Base-by-base conservation (phyloP, 1,284 basidiomycete genomes). In the Cryptococcus jaspeensis region DNA sequence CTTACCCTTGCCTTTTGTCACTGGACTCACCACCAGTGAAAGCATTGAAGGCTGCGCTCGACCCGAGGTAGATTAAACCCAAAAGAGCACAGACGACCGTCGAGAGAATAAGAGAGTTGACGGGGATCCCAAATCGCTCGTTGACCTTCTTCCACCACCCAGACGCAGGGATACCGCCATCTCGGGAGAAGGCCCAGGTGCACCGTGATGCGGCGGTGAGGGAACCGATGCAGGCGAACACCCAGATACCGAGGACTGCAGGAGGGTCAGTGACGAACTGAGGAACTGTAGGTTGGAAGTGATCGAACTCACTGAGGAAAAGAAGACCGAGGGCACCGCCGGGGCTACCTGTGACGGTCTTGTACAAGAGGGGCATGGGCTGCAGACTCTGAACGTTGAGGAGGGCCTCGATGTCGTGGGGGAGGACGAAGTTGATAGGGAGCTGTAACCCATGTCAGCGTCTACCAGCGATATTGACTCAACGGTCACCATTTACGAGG, bases 291-390 rank as follows among this genome's bases (percentile, higher is more conserved):
- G n/a, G n/a, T n/a, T n/a, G 41, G 22, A 9, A 37, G n/a, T 43
- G 39, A 15, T 7, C n/a, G 16, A 38, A 59, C 71, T 47, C 41
- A 70, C 70, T 78, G 39, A 80, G 69, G 60, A 80, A 78, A 2
- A 80, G 68, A 11, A 81, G 59, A 5, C 79, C 79, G 35, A 81
- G 73, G 3, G 76, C 80, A 3, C 78, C 80, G 3, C 73, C 77
- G 1, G 75, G 56, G 25, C 67, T 71, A 9, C 79, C 77, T 0
- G 78, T 80, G 16, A 79, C 80, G 1, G 66, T 67, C 56, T 78
- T 77, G 72, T 80, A 80, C 16, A 80, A 65, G 13, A 78, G 62
- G 1, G 79, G 77, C 64, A 81, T 78, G 13, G 80, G 80, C 58
- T 79, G 78, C 2, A 78, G 73, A 13, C 74, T 74, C 0, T 79